phyloP scores from a whole-genome alignment of 1,284 basidiomycete genomes.

The Retiboletus fuscus region DNA sequence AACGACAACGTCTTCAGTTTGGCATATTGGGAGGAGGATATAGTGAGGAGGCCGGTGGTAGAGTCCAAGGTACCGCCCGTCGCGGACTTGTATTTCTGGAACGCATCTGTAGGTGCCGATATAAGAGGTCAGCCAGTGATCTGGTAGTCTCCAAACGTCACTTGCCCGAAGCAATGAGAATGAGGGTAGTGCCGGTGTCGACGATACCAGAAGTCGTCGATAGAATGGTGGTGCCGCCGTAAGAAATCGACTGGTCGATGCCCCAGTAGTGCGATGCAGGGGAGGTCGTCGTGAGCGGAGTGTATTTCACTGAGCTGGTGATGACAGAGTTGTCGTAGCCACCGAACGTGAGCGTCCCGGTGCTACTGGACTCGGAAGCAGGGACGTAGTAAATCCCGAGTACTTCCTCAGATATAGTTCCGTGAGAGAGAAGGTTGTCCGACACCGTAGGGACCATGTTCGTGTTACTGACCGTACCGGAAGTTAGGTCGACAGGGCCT shows the following conservation, averaged over 20 bases:
- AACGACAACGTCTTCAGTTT: slow-evolving; percentile 13
- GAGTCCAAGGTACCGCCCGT: slow-evolving; percentile 64
- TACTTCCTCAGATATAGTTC: slow-evolving; percentile 56
- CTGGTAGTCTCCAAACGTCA: neutral
- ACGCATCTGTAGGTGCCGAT: slow-evolving; percentile 56
- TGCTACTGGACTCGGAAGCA: slow-evolving; percentile 41
- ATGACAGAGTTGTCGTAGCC: slow-evolving; percentile 57
- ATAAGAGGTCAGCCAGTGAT: neutral
- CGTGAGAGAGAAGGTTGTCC: slow-evolving; percentile 57
- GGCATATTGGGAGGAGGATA: slow-evolving; percentile 52
- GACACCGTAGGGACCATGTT: slow-evolving; percentile 54
- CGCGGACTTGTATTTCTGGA: slow-evolving; percentile 59
- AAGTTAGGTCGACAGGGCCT: slow-evolving; percentile 64
- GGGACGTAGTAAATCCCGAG: slow-evolving; percentile 66
- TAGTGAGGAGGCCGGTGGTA: slow-evolving; percentile 56
- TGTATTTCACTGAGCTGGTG: slow-evolving; percentile 60
- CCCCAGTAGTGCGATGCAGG: slow-evolving; percentile 66
- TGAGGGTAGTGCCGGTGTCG: no score
- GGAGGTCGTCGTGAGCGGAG: slow-evolving; percentile 61
- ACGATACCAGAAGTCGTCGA: no score
- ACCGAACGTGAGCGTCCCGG: slow-evolving; percentile 64
- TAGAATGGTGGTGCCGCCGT: slow-evolving; percentile 56
- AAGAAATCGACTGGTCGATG: slow-evolving; percentile 63
- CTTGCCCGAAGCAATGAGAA: slow-evolving; percentile 55
- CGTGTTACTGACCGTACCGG: slow-evolving; percentile 43